Evolutionary conservation across 495 filamentous ascomycete genomes (phyloP).

Genomic region (Aspergillus sclerotioniger): DNA sequence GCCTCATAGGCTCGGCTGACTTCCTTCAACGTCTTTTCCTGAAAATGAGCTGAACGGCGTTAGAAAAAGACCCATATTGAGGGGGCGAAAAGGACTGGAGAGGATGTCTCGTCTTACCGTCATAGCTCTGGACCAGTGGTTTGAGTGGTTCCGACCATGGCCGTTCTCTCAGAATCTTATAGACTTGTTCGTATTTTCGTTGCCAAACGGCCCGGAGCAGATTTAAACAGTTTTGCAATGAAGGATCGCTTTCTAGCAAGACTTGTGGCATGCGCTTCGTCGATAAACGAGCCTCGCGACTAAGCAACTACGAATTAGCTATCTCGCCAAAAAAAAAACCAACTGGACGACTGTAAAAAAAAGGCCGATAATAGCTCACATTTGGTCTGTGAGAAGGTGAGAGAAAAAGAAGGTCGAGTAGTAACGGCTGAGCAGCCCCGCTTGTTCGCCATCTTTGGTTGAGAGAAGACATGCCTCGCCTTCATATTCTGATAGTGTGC

Average conservation of each 20-base stretch:
- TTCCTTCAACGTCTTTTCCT: conserved; percentile 46
- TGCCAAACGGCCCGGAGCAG: conserved; percentile 53
- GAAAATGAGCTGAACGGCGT: conserved; percentile 36
- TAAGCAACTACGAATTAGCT: conserved; percentile 19
- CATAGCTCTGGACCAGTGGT: conserved; percentile 42
- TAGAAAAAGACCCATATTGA: conserved; percentile 4
- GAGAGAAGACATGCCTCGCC: conserved; percentile 36
- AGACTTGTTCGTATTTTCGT: conserved; percentile 41
- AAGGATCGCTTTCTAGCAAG: conserved; percentile 37
- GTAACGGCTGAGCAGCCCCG: conserved; percentile 41
- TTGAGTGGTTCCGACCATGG: conserved; percentile 43
- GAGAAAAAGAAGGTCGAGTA: conserved; percentile 53
- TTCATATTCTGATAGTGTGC: conserved; percentile 47
- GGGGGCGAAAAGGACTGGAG: neutral
- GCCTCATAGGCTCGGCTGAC: conserved; percentile 50
- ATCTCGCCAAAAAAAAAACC: neutral
- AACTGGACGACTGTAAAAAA: neutral
- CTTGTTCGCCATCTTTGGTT: conserved; percentile 19
- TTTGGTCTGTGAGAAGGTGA: conserved; percentile 50
- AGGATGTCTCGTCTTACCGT: conserved; percentile 28
- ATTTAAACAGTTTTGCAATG: conserved; percentile 43
- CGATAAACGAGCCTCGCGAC: conserved; percentile 52
- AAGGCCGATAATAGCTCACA: conserved; percentile 32
- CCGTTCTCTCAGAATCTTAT: conserved; percentile 38
- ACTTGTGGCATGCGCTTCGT: conserved; percentile 46